Evolutionary conservation across 2,329 filamentous ascomycete species (phyloP), one percentile per base, ranked within the genome.

Genomic region (Aotearoamyces nothofagi): DNA sequence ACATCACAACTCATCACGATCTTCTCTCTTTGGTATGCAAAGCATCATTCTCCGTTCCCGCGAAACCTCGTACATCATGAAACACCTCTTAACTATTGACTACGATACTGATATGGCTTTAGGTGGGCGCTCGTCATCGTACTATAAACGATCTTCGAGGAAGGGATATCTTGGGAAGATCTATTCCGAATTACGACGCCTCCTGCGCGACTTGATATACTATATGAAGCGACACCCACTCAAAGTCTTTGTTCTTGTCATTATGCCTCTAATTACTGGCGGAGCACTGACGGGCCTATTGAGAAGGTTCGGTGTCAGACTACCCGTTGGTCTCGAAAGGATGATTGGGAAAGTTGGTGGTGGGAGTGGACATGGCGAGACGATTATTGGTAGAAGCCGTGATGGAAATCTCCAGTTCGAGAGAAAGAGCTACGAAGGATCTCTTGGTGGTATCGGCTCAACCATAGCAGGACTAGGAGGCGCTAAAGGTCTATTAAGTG

Each of bases 231-330:
- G 72, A 20, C 78, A 94, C 56, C 87, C 86, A 0, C 57, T 83
- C 48, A 92, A 92, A 57, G 80, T 92, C 26, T 80, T 94, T 59
- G 63, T 81, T 61, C 68, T 84, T 37, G 77, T 93, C 37, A 67
- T 94, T 44, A 72, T 94, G 67, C 87, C 87, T 7, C 64, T 96
- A 33, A 60, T 94, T 44, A 84, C 78, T 2, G 82, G 82, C 29
- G 87, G 87, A 17, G 78, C 81, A 15, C 56, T 94, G 40, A 75
- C 75, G 6, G 80, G 78, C 26, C 60, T 94, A 24, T 66, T 93
- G 25, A 69, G 70, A 20, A 72, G 75, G 47, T 79, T 94, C 52
- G 86, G 86, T 13, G 61, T 96, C 35, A 66, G 76, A 37, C 53
- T 93, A 38, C 86, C 86, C 1, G 60, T 62, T 4, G 54, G 61